phyloP scores from a whole-genome alignment of 192 early-diverging fungal species.

The Dimargaris verticillata region DNA sequence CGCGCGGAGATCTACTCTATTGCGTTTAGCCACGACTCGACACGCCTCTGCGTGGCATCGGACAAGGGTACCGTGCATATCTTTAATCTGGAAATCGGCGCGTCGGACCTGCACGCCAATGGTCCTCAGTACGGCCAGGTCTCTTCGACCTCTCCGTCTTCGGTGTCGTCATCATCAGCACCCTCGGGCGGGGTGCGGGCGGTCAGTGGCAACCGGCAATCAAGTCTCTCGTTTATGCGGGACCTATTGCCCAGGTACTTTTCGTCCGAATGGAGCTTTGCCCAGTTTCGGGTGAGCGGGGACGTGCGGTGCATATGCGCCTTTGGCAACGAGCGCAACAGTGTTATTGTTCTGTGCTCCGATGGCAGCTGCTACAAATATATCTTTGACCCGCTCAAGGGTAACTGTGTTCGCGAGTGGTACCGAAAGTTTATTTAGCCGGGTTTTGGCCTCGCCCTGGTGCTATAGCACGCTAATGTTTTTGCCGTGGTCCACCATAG shows the following conservation, averaged over 20 bases:
- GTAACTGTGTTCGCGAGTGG: conserved; percentile 27
- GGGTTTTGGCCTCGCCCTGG: background rate
- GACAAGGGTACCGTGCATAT: conserved; percentile 90
- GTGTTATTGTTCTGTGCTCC: conserved; percentile 66
- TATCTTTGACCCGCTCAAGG: conserved; percentile 50
- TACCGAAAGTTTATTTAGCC: conserved; percentile 27
- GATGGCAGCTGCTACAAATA: conserved; percentile 80
- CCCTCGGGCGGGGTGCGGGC: background rate
- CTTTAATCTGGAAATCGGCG: conserved; percentile 60
- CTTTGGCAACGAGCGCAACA: conserved; percentile 62
- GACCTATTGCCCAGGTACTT: conserved; percentile 84
- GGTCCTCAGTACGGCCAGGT: conserved; percentile 39
- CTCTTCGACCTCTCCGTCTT: conserved; percentile 4
- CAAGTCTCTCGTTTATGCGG: conserved; percentile 53
- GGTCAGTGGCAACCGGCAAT: conserved; percentile 32
- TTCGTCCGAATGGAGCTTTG: conserved; percentile 87
- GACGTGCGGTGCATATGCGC: conserved; percentile 69
- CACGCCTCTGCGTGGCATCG: conserved; percentile 63
- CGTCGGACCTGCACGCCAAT: conserved; percentile 17
- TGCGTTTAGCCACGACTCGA: conserved; percentile 68
- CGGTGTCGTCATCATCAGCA: background rate
- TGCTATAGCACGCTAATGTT: background rate
- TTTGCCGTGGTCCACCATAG: too few relatives aligned
- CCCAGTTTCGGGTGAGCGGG: conserved; percentile 58
- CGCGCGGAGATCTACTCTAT: conserved; percentile 77